These are phyloP conservation scores for Globisporangium takayamanum DNA, from an alignment of 352 stramenopile genomes.

Conservation along the genomic window DNA sequence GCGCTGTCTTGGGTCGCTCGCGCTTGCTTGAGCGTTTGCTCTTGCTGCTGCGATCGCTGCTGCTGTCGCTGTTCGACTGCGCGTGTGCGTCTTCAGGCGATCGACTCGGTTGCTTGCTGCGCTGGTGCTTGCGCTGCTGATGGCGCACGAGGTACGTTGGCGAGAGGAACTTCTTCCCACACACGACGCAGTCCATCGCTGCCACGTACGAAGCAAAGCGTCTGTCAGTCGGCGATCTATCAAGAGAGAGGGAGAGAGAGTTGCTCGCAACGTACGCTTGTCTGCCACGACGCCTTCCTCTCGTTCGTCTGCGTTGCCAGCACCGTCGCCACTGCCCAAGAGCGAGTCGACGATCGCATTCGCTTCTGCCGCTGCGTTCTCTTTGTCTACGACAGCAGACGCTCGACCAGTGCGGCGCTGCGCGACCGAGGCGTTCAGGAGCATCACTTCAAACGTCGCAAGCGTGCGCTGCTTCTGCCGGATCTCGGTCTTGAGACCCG, in stretches of 20 bases:
- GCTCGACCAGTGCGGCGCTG: constrained; percentile 17
- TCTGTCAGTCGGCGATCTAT: not conserved
- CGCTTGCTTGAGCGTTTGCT: not conserved
- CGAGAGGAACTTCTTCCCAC: constrained; percentile 71
- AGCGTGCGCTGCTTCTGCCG: constrained; percentile 77
- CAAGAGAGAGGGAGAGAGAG: no score
- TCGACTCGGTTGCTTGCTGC: constrained; percentile 1
- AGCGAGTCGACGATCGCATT: constrained; percentile 35
- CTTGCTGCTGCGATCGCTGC: not conserved
- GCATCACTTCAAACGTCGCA: constrained; percentile 74
- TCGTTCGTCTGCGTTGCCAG: not conserved
- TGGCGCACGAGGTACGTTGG: constrained; percentile 67
- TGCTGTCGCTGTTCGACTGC: constrained; percentile 1
- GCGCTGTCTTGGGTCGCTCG: constrained; percentile 1
- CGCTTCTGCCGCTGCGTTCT: constrained; percentile 26
- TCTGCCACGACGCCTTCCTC: constrained; percentile 14
- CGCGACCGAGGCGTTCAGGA: constrained; percentile 48
- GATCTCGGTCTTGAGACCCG: constrained; percentile 67
- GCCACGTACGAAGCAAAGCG: not conserved
- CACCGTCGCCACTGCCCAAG: constrained; percentile 4
- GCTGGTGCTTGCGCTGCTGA: constrained; percentile 51
- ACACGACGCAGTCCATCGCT: constrained; percentile 58
- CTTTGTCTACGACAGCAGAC: constrained; percentile 17
- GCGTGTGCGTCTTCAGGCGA: constrained; percentile 11
- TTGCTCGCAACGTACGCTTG: constrained; percentile 17